Evolutionary conservation across 805 yeast species (phyloP).

Genomic region (Kazachstania kunashirensis): DNA sequence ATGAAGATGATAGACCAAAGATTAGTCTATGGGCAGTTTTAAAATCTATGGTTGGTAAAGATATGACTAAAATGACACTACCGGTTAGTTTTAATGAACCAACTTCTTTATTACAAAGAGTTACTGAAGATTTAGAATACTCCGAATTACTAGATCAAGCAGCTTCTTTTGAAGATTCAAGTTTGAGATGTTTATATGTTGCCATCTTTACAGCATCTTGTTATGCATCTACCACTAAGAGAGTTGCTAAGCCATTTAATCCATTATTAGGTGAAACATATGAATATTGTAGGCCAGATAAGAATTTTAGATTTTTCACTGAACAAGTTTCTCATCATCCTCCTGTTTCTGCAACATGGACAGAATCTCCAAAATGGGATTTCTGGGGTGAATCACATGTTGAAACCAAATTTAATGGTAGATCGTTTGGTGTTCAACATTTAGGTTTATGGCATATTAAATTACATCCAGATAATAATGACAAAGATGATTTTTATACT

Average conservation of each 20-base stretch:
- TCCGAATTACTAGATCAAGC: slow-evolving; percentile 69
- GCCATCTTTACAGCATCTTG: slow-evolving; percentile 93
- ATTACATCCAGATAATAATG: slow-evolving; percentile 60
- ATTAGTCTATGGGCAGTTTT: slow-evolving; percentile 89
- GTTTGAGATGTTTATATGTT: slow-evolving; percentile 73
- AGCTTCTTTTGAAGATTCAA: slow-evolving; percentile 61
- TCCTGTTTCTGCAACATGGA: slow-evolving; percentile 81
- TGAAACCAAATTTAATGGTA: slow-evolving; percentile 78
- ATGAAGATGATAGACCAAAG: slow-evolving; percentile 79
- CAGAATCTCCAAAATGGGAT: slow-evolving; percentile 85
- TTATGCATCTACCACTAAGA: slow-evolving; percentile 80
- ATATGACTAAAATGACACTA: slow-evolving; percentile 89
- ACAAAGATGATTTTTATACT: slow-evolving; percentile 60
- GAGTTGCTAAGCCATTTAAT: slow-evolving; percentile 95
- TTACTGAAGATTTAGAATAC: slow-evolving; percentile 91
- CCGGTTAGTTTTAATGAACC: slow-evolving; percentile 98
- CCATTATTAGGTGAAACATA: slow-evolving; percentile 91
- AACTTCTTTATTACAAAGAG: slow-evolving; percentile 82
- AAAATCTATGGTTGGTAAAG: slow-evolving; percentile 91
- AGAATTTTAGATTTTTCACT: slow-evolving; percentile 68
- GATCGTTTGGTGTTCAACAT: slow-evolving; percentile 89
- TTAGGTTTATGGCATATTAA: slow-evolving; percentile 82
- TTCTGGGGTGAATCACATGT: slow-evolving; percentile 91
- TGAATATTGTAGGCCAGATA: slow-evolving; percentile 85
- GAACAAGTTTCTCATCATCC: slow-evolving; percentile 98